These are phyloP conservation scores for Cardiospermum halicacabum DNA, from an alignment of 345 rosid genomes.

Conservation along the genomic window DNA sequence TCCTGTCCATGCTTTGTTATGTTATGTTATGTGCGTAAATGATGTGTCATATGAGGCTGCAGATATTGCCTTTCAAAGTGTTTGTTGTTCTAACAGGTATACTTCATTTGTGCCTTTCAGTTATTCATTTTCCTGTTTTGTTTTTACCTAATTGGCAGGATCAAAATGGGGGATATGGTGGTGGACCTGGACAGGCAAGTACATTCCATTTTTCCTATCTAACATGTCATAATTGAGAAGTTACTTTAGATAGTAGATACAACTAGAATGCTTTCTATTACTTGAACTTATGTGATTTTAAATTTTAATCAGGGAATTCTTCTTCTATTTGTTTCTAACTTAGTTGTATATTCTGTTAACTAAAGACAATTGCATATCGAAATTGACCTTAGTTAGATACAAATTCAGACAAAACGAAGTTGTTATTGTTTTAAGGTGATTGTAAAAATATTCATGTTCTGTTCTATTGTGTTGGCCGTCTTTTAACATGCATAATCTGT, in stretches of 20 bases:
- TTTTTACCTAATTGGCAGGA: slow-evolving; percentile 39
- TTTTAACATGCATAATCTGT: neutral
- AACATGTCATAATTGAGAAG: neutral
- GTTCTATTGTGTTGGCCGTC: neutral
- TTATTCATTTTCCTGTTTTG: neutral
- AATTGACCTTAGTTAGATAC: neutral
- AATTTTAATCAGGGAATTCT: neutral
- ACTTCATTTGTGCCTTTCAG: neutral
- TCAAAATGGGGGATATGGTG: slow-evolving; percentile 87
- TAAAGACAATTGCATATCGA: neutral
- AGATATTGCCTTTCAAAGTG: neutral
- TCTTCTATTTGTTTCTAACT: neutral
- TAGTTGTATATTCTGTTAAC: neutral
- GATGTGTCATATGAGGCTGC: neutral
- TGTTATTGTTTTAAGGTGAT: neutral
- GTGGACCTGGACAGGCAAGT: slow-evolving; percentile 99
- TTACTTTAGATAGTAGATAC: neutral
- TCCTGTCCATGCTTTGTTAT: slow-evolving; percentile 2
- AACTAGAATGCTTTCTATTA: neutral
- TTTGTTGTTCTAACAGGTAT: neutral
- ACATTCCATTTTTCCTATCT: slow-evolving; percentile 6
- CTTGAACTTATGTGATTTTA: slow-evolving; percentile 1
- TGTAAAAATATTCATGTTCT: neutral
- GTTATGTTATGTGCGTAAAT: neutral
- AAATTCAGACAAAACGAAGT: neutral